phyloP scores from a whole-genome alignment of 345 rosid genomes.

The Salix caprea region DNA sequence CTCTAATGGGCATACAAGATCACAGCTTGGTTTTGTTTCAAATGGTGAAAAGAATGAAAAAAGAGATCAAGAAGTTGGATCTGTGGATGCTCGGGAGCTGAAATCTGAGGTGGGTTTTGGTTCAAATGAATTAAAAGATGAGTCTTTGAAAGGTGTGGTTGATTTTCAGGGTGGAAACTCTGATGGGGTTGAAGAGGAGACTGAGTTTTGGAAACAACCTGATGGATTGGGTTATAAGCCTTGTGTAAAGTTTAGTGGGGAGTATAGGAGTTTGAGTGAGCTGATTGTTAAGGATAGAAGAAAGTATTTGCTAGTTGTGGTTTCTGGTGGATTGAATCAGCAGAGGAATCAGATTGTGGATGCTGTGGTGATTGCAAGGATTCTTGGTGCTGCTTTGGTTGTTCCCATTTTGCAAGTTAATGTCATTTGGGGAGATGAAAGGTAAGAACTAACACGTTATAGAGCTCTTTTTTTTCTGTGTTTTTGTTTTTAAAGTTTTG shows the following conservation, averaged over 20 bases:
- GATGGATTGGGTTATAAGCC: slow-evolving; percentile 84
- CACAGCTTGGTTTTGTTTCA: slow-evolving; percentile 24
- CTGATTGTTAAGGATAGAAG: slow-evolving; percentile 39
- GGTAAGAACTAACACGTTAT: slow-evolving; percentile 34
- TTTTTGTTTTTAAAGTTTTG: background rate
- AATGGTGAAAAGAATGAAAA: slow-evolving; percentile 10
- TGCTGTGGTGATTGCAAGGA: slow-evolving; percentile 92
- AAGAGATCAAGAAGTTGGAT: background rate
- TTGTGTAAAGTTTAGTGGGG: slow-evolving; percentile 53
- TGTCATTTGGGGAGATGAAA: slow-evolving; percentile 99
- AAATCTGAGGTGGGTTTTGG: slow-evolving; percentile 12
- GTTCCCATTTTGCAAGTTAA: slow-evolving; percentile 94
- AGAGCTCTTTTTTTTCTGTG: background rate
- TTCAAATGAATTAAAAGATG: slow-evolving; percentile 6
- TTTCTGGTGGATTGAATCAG: slow-evolving; percentile 93
- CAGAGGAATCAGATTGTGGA: slow-evolving; percentile 99
- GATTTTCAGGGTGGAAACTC: slow-evolving; percentile 13
- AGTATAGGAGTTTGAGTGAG: slow-evolving; percentile 48
- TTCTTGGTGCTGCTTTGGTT: slow-evolving; percentile 90
- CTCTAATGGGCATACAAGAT: slow-evolving; percentile 16
- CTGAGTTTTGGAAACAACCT: slow-evolving; percentile 95
- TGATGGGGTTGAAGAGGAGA: slow-evolving; percentile 13
- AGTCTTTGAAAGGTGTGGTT: slow-evolving; percentile 14
- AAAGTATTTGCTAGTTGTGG: slow-evolving; percentile 81
- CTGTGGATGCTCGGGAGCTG: slow-evolving; percentile 4